These are phyloP conservation scores for Fraxinus dipetala DNA, from an alignment of 305 asterid genomes.

Conservation along the genomic window DNA sequence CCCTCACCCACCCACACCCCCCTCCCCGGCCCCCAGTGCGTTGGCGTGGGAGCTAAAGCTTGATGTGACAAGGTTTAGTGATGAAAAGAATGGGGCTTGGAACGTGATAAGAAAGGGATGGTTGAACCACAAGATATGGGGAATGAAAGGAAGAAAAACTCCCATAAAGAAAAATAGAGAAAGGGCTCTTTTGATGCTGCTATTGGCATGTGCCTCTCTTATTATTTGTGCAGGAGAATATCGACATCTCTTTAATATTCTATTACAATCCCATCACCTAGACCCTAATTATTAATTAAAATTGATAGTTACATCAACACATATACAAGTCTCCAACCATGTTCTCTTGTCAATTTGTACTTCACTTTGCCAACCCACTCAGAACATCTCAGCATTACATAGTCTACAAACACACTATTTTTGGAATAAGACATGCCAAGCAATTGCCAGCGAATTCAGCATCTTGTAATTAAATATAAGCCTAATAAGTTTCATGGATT, in stretches of 20 bases:
- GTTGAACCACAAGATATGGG: constrained; percentile 36
- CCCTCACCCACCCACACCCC: not conserved
- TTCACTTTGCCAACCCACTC: not conserved
- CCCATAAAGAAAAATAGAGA: constrained; percentile 1
- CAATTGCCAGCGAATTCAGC: too few relatives aligned
- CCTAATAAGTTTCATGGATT: too few relatives aligned
- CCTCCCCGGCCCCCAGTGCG: not conserved
- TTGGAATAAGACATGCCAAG: not conserved
- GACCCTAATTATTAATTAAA: not conserved
- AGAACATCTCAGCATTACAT: not conserved
- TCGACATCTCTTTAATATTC: constrained; percentile 17
- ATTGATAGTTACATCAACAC: not conserved
- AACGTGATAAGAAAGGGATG: constrained; percentile 37
- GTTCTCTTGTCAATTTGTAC: not conserved
- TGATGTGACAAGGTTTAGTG: constrained; percentile 37
- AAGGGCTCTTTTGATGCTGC: constrained; percentile 24
- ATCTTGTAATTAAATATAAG: too few relatives aligned
- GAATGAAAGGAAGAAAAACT: constrained; percentile 11
- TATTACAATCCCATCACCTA: not conserved
- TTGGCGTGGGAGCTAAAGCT: constrained; percentile 16
- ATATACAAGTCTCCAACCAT: not conserved
- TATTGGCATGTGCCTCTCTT: constrained; percentile 48
- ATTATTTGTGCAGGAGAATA: constrained; percentile 10
- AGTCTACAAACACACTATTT: not conserved
- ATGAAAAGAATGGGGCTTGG: constrained; percentile 17